Evolutionary conservation across 768 basidiomycete genomes (phyloP), one percentile per base, ranked within the genome.

Genomic region (Hygrophorus pudorinus): DNA sequence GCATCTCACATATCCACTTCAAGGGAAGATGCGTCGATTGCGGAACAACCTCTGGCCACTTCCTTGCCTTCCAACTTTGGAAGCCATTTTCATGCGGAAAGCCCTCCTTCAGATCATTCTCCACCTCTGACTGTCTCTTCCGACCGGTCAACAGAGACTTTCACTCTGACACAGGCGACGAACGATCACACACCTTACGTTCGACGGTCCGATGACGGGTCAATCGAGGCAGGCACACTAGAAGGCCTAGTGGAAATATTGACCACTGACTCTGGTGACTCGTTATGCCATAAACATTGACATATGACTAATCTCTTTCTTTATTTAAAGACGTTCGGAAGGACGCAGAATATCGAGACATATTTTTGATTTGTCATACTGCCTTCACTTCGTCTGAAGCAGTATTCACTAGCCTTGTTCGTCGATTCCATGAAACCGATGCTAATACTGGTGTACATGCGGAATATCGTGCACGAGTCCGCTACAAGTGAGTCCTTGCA

Each of bases 301-400:
- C 2, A 1, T n/a, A 28, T 35, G 16, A 5, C 20, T 41, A 38
- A 10, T 20, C 10, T 35, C 21, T 38, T 20, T 35, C 38, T 33
- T 14, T 34, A 17, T 10, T 27, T 17, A 12, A 43, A 71, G 63
- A 62, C 49, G 39, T 55, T 37, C 53, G 56, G 35, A 59, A 57
- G 24, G 65, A 67, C 42, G 29, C 51, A 7, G 65, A 70, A 30
- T 68, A 65, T 48, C 56, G 61, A 41, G 67, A 69, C 46, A 55
- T 63, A 30, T 55, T 76, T 28, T 58, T 76, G 17, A 60, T 62
- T 1, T 66, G 64, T 9, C 73, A 61, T 52, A 54, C 58, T 14
- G 66, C 68, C 33, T 74, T 72, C 48, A 64, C 68, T 1, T 65
- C 66, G 5, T 55, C 66, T 3, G 64, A 67, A 38, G 64, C 62